A percentile compares a stretch with the other conserved stretches of the same genome.
phyloP scores from a whole-genome alignment of 306 rosid species.

The Lathyrus sativus region DNA sequence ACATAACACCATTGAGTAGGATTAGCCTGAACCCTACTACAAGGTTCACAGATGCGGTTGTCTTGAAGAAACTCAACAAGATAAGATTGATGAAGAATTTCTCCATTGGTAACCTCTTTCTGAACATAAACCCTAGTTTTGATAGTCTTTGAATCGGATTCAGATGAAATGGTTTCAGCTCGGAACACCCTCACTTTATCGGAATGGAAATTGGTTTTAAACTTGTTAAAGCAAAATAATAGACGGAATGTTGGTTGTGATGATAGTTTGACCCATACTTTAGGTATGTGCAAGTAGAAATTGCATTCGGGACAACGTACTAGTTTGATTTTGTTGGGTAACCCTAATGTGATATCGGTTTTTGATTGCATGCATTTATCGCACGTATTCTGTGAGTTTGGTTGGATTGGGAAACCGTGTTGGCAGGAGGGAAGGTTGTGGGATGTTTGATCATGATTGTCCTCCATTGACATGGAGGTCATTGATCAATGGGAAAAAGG shows the following conservation, averaged over 20 bases:
- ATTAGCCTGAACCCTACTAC: constrained; percentile 67
- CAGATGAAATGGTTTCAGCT: constrained; percentile 62
- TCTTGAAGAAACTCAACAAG: constrained; percentile 58
- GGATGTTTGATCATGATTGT: too few species aligned
- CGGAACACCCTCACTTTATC: constrained; percentile 53
- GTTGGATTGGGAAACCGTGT: constrained; percentile 63
- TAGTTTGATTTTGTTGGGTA: constrained; percentile 55
- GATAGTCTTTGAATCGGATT: constrained; percentile 69
- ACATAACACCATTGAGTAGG: constrained; percentile 78
- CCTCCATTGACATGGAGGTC: too few species aligned
- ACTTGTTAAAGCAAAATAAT: constrained; percentile 64
- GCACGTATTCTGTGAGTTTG: constrained; percentile 78
- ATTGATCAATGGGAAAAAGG: too few species aligned
- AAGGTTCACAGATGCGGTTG: constrained; percentile 65
- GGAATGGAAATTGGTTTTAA: constrained; percentile 48
- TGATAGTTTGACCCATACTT: constrained; percentile 64
- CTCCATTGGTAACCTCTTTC: constrained; percentile 69
- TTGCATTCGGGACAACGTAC: constrained; percentile 65
- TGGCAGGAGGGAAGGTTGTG: too few species aligned
- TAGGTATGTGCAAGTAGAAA: constrained; percentile 69
- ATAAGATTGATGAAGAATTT: constrained; percentile 61
- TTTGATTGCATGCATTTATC: constrained; percentile 68
- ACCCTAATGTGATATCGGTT: constrained; percentile 68
- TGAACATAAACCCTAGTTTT: constrained; percentile 62
- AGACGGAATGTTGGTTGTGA: constrained; percentile 62